Base-by-base conservation (phyloP, 495 filamentous ascomycete species). In the Viridothelium virens region DNA sequence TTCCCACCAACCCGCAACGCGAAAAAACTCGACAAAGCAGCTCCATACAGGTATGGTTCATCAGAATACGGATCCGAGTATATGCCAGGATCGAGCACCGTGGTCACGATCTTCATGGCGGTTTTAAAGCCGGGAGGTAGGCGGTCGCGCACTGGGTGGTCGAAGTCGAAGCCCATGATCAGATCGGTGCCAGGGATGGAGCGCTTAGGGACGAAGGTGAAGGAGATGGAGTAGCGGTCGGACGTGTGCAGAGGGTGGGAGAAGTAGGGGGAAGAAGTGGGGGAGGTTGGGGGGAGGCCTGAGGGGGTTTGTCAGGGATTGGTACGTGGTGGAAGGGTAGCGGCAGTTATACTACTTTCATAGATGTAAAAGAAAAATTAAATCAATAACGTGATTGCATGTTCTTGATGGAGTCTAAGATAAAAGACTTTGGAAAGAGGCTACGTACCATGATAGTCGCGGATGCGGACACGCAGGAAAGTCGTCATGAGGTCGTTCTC, bases 81-180 rank as follows among this genome's bases (percentile, higher is more conserved):
- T 0, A 97, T 78, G 0, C 90, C 87, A 0, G 93, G 93, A 72
- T 97, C 93, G 56, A 96, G 84, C 71, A 83, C 85, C 85, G 89
- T 91, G 74, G 89, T 89, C n/a, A 93, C 89, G 3, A 96, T 85
- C 37, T 83, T 85, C 74, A 96, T 85, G 0, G 91, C 90, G 0
- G 89, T 85, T 64, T 83, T 84, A 75, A 96, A 93, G 18, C 91
- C 92, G 1, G 88, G 88, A 0, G 93, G 93, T 2, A 97, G 79
- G 14, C 86, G 82, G 69, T 94, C 86, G 59, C 91, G 84, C 66
- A 97, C 89, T 0, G 93, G 91, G 46, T 87, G 83, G 69, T 93
- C 90, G 69, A 96, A 96, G 77, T 96, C 89, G 74, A 96, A 96
- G 33, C 93, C 92, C 71, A 93, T 96, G 61, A 96, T 81, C 6